These are phyloP conservation scores for Talaromyces liani DNA, from an alignment of 495 filamentous ascomycete species.

Conservation along the genomic window DNA sequence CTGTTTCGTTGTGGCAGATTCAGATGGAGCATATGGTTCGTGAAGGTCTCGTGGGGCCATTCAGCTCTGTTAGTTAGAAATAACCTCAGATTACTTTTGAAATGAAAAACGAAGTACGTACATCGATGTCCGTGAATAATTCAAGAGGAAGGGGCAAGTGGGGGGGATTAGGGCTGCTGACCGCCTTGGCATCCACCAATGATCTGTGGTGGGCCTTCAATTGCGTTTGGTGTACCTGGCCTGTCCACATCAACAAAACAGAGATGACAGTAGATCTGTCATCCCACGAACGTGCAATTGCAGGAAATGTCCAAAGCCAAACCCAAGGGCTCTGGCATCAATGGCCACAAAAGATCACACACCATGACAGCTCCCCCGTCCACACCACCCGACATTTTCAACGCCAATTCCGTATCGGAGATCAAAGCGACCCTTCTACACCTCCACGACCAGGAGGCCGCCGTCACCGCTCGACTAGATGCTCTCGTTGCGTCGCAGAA, in stretches of 20 bases:
- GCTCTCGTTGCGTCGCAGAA: slow-evolving; percentile 70
- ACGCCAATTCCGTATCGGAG: slow-evolving; percentile 66
- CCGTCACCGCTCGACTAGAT: slow-evolving; percentile 67
- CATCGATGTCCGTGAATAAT: no score
- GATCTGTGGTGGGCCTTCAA: no score
- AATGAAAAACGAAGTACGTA: no score
- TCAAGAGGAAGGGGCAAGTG: no score
- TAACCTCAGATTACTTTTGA: no score
- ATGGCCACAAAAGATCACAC: slow-evolving; percentile 18
- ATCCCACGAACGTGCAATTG: neutral
- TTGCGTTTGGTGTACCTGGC: neutral
- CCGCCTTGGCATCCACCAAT: neutral
- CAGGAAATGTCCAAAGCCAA: slow-evolving; percentile 16
- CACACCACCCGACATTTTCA: slow-evolving; percentile 45
- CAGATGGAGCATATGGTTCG: neutral
- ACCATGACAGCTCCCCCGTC: neutral
- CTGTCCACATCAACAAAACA: slow-evolving; percentile 11
- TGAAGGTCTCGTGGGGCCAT: neutral
- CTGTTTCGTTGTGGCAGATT: neutral
- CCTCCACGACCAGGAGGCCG: slow-evolving; percentile 67
- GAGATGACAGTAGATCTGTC: slow-evolving; percentile 9
- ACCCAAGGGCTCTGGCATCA: slow-evolving; percentile 12
- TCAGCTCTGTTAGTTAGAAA: no score
- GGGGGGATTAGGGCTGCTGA: neutral
- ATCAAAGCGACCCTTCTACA: slow-evolving; percentile 67